phyloP scores from a whole-genome alignment of 2,329 filamentous ascomycete species.

The Fusarium sororula region DNA sequence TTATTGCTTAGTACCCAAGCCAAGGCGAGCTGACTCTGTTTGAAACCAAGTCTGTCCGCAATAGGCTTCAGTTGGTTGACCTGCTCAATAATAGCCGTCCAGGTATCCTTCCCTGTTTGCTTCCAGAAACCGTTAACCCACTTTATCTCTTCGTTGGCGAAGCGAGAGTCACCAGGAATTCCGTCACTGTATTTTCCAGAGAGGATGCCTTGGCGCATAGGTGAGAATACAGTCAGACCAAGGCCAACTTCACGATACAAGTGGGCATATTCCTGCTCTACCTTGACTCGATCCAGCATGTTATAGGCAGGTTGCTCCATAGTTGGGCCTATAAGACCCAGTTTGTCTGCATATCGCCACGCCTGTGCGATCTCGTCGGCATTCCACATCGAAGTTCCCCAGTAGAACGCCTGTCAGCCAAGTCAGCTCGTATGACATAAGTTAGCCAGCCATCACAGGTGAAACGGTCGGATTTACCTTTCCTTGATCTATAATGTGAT shows the following conservation, averaged over 20 bases:
- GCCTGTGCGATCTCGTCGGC: slow-evolving; percentile 72
- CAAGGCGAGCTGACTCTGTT: slow-evolving; percentile 64
- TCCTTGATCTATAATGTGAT: slow-evolving; percentile 73
- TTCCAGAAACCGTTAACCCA: slow-evolving; percentile 65
- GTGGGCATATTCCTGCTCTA: slow-evolving; percentile 70
- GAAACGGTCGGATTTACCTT: slow-evolving; percentile 37
- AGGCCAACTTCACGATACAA: slow-evolving; percentile 68
- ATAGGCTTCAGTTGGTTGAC: slow-evolving; percentile 69
- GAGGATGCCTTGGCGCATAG: slow-evolving; percentile 65
- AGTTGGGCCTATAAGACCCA: slow-evolving; percentile 69
- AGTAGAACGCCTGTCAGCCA: slow-evolving; percentile 68
- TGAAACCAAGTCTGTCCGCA: slow-evolving; percentile 70
- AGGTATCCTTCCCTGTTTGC: slow-evolving; percentile 60
- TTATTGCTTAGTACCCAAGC: slow-evolving; percentile 71
- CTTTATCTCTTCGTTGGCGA: slow-evolving; percentile 63
- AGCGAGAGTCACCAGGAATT: slow-evolving; percentile 67
- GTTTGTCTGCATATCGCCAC: slow-evolving; percentile 67
- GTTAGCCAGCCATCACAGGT: neutral
- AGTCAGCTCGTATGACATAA: neutral
- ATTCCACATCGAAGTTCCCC: slow-evolving; percentile 75
- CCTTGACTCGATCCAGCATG: slow-evolving; percentile 67
- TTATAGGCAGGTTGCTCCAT: slow-evolving; percentile 76
- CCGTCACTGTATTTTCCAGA: slow-evolving; percentile 75
- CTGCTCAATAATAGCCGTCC: slow-evolving; percentile 66
- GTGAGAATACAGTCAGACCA: slow-evolving; percentile 71